These are phyloP conservation scores for Alternaria sp. DNA, from an alignment of 2,329 filamentous ascomycete species.

Conservation along the genomic window DNA sequence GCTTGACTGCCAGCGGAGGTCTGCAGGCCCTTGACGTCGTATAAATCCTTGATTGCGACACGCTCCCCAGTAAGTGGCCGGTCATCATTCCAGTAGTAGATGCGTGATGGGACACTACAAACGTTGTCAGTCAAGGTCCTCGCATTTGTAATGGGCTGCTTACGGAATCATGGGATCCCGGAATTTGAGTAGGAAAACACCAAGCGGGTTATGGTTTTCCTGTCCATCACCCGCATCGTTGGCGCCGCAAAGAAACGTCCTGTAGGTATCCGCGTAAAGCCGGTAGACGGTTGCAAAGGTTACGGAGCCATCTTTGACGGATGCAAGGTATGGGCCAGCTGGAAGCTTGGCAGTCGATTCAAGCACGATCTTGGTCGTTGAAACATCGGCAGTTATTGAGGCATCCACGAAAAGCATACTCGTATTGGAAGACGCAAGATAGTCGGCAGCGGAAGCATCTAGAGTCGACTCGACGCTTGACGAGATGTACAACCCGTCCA, in stretches of 20 bases:
- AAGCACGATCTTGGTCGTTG: slow-evolving; percentile 1
- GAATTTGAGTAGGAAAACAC: slow-evolving; percentile 38
- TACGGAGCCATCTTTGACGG: slow-evolving; percentile 19
- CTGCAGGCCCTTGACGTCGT: slow-evolving; percentile 38
- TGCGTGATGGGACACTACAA: slow-evolving; percentile 49
- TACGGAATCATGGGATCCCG: slow-evolving; percentile 44
- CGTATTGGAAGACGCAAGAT: slow-evolving; percentile 27
- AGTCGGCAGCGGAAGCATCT: slow-evolving; percentile 33
- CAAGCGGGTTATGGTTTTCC: slow-evolving; percentile 34
- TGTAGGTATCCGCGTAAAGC: slow-evolving; percentile 42
- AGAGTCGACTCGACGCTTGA: slow-evolving; percentile 33
- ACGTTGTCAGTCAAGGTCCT: neutral
- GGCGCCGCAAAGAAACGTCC: slow-evolving; percentile 44
- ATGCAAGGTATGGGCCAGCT: slow-evolving; percentile 43
- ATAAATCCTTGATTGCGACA: slow-evolving; percentile 40
- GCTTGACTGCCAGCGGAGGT: slow-evolving; percentile 38
- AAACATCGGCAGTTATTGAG: slow-evolving; percentile 17
- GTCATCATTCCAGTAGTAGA: slow-evolving; percentile 50
- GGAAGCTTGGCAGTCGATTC: slow-evolving; percentile 24
- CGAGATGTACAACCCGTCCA: slow-evolving; percentile 45
- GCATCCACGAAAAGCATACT: slow-evolving; percentile 29
- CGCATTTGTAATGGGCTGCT: slow-evolving; percentile 4
- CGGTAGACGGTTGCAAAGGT: slow-evolving; percentile 41
- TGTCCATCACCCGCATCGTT: slow-evolving; percentile 39
- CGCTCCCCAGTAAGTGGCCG: slow-evolving; percentile 42